phyloP scores from a whole-genome alignment of 768 basidiomycete species.

The Termitomyces sp. region DNA sequence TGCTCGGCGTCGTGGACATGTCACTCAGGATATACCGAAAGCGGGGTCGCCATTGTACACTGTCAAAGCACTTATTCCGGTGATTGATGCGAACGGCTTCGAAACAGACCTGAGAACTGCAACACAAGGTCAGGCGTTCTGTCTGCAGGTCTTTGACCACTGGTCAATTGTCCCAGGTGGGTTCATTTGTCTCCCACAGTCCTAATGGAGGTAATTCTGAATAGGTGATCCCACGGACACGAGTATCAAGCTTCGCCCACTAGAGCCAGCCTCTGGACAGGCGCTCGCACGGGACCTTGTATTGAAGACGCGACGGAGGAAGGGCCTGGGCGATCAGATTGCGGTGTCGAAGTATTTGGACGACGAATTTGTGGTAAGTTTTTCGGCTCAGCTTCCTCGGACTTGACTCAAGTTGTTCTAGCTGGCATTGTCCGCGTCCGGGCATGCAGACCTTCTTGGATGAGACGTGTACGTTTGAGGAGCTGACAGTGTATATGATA shows the following conservation, averaged over 20 bases:
- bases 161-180: slow-evolving; percentile 97
- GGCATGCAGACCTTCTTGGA: slow-evolving; percentile 90
- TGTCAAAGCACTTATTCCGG: slow-evolving; percentile 96
- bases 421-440: slow-evolving; percentile 92
- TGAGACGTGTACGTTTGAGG: slow-evolving; percentile 14
- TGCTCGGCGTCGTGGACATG: slow-evolving; percentile 97
- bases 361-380: slow-evolving; percentile 88
- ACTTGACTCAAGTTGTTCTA: slow-evolving; percentile 23
- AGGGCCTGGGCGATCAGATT: slow-evolving; percentile 95
- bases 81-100: slow-evolving; percentile 98
- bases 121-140: slow-evolving; percentile 99
- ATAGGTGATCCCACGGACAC: slow-evolving; percentile 97
- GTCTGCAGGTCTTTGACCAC: slow-evolving; percentile 95
- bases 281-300: slow-evolving; percentile 92
- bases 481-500: slow-evolving; percentile 1
- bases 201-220: slow-evolving; percentile 11
- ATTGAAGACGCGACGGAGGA: slow-evolving; percentile 92
- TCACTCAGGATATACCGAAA: slow-evolving; percentile 97
- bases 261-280: slow-evolving; percentile 97
- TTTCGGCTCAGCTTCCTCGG: not conserved
- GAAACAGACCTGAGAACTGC: slow-evolving; percentile 97
- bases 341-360: slow-evolving; percentile 97
- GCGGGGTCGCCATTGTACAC: slow-evolving; percentile 98
- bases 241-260: slow-evolving; percentile 89
- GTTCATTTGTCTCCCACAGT: slow-evolving; percentile 25